These are phyloP conservation scores for peach (Prunus persica) DNA, from an alignment of 306 rosid genomes.

Conservation along the genomic window Prunus_persica_NCBIv2 NC_034009.1:8817501-8818000, in stretches of 20 bases:
- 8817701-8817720: constrained; percentile 63
- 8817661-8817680: constrained; percentile 73
- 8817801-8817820: constrained; percentile 90
- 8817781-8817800: constrained; percentile 79
- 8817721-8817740: constrained; percentile 53
- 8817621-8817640: constrained; percentile 55
- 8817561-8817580: neutral
- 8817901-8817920: neutral
- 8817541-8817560: constrained; percentile 28
- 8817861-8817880: neutral
- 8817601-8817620: constrained; percentile 19
- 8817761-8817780: constrained; percentile 77
- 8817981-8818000: constrained; percentile 2
- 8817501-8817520: constrained; percentile 75
- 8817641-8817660: constrained; percentile 91
- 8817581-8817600: constrained; percentile 12
- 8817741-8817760: constrained; percentile 90
- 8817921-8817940: constrained; percentile 1
- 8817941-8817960: neutral
- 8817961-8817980: constrained; percentile 6
- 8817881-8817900: neutral
- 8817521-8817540: constrained; percentile 81
- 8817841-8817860: constrained; percentile 2
- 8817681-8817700: constrained; percentile 82
- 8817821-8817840: constrained; percentile 17